Evolutionary conservation across 2,329 filamentous ascomycete species (phyloP), one percentile per base, ranked within the genome.

Genomic region (Talaromyces sp.): DNA sequence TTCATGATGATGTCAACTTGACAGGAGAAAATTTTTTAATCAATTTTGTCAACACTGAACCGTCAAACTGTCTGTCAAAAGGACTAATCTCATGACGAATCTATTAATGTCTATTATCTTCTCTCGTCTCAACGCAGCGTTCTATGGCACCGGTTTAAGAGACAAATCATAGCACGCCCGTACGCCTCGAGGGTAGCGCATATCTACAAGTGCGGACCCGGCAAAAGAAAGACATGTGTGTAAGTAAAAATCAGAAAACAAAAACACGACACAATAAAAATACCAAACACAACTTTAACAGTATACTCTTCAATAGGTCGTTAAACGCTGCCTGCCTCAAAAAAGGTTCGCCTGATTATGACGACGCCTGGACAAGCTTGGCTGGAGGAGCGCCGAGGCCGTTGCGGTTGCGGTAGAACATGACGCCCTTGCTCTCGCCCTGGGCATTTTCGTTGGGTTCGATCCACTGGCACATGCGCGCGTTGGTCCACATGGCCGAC

Each of bases 331-430:
- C n/a, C 7, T 3, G 23, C 23, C 23, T 23, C 23, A 23, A 23
- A 23, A 23, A 23, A 23, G 23, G 23, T 12, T 27, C 3, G 42
- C 10, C 4, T 6, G 27, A 9, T 40, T 54, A 54, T 40, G 40
- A 60, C 53, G 44, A 59, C 36, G 57, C 31, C 42, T 61, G 47
- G 18, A 56, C 42, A 8, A 81, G 67, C 75, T 81, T 81, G 61
- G 75, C 67, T 5, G 85, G 84, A 55, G 82, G 73, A 40, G 87
- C 79, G 67, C 95, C 95, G 28, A 96, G 80, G 23, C 91, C 90
- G 79, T 98, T 99, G 70, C 85, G 84, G 85, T 99, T 99, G 73
- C 94, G 88, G 89, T 90, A 99, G 86, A 99, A 97, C 60, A 96
- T 79, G 33, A 99, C 89, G 65, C 89, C 88, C 81, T 92, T 89